A percentile compares a stretch with the other conserved stretches of the same genome.
Evolutionary conservation across 1,284 basidiomycete species (phyloP).

Genomic region (Porodaedalea pini): DNA sequence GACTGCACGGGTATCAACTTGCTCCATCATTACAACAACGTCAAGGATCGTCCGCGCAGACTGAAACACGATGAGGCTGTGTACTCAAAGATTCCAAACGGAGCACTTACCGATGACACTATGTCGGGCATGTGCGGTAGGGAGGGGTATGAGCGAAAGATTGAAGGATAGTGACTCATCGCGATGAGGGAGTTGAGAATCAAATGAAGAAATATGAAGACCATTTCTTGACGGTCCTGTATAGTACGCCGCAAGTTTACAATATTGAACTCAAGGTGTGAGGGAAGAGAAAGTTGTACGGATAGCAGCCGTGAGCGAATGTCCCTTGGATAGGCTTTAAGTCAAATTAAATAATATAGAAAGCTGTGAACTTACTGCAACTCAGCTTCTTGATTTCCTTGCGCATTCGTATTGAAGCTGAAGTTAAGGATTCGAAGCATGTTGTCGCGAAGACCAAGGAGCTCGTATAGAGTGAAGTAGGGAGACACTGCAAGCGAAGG

Average conservation of each 20-base stretch:
- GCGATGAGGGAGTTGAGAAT: slow-evolving; percentile 19
- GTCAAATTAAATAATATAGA: not conserved
- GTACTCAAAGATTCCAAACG: not conserved
- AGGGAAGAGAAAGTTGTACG: slow-evolving; percentile 16
- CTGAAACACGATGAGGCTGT: slow-evolving; percentile 2
- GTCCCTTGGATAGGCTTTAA: slow-evolving; percentile 1
- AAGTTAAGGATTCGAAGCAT: slow-evolving; percentile 13
- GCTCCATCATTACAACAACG: slow-evolving; percentile 18
- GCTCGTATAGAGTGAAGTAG: slow-evolving; percentile 16
- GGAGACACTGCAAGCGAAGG: not conserved
- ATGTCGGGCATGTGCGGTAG: slow-evolving; percentile 16
- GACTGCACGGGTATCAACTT: slow-evolving; percentile 16
- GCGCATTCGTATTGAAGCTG: slow-evolving; percentile 7
- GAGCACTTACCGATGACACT: slow-evolving; percentile 12
- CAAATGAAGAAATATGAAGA: slow-evolving; percentile 21
- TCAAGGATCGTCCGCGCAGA: slow-evolving; percentile 20
- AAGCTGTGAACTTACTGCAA: slow-evolving; percentile 14
- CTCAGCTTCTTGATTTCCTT: slow-evolving; percentile 10
- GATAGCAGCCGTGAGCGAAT: slow-evolving; percentile 15
- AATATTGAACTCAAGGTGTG: slow-evolving; percentile 18
- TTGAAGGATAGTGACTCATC: slow-evolving; percentile 18
- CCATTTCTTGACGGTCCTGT: slow-evolving; percentile 15
- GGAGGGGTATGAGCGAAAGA: slow-evolving; percentile 13
- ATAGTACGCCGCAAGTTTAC: slow-evolving; percentile 18
- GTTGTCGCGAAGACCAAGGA: slow-evolving; percentile 17